Percentiles rank a stretch among this genome's conserved stretches.
These are phyloP conservation scores for Rhodotorula sphaerocarpa DNA, from an alignment of 768 basidiomycete species.

Conservation along the genomic window DNA sequence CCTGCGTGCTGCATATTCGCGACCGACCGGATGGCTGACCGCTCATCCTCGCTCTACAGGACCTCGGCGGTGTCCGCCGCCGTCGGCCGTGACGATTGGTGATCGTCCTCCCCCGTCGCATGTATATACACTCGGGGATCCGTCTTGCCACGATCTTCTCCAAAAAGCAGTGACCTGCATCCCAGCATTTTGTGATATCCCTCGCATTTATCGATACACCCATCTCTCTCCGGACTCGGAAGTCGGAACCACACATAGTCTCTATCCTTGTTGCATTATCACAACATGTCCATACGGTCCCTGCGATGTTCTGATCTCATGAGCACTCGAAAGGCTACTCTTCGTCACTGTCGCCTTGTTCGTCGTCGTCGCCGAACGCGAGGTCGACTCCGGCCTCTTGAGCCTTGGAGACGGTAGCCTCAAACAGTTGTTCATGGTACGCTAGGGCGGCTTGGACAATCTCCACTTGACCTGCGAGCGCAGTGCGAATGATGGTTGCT, in stretches of 20 bases:
- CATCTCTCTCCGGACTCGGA: no score
- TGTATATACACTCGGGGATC: no score
- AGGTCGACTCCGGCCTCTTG: conserved; percentile 3
- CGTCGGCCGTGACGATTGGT: conserved; percentile 21
- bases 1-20: no score
- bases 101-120: background rate
- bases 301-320: no score
- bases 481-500: background rate
- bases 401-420: conserved; percentile 1
- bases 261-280: no score
- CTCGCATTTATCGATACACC: background rate
- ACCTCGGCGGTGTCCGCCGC: conserved; percentile 60
- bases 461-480: conserved; percentile 5
- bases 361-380: conserved; percentile 6
- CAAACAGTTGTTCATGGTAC: background rate
- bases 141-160: no score
- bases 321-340: no score
- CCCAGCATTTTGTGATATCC: no score
- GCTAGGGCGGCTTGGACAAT: conserved; percentile 5
- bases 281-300: no score
- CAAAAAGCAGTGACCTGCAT: no score
- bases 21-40: background rate
- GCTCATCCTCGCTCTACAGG: background rate
- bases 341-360: background rate
- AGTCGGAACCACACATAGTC: no score